Evolutionary conservation across 371 early-diverging fungal species (phyloP).

Genomic region (Rhizopus microsporus): DNA sequence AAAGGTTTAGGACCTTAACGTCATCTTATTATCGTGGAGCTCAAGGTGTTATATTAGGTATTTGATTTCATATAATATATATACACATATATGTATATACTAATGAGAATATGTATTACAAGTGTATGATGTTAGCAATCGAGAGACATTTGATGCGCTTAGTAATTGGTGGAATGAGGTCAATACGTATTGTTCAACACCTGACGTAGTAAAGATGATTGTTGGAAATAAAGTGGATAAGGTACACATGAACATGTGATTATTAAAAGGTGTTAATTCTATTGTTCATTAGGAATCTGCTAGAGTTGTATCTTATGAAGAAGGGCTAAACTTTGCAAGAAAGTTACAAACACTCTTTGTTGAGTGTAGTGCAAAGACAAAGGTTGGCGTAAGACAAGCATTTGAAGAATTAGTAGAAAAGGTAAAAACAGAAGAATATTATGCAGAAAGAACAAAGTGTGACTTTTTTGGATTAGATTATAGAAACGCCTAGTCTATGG

Average conservation of each 20-base stretch:
- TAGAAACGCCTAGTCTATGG: slow-evolving; percentile 81
- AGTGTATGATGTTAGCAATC: slow-evolving; percentile 97
- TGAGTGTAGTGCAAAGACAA: slow-evolving; percentile 83
- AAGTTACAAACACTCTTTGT: slow-evolving; percentile 88
- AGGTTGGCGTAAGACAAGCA: slow-evolving; percentile 22
- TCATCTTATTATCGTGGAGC: slow-evolving; percentile 99
- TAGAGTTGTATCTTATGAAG: slow-evolving; percentile 82
- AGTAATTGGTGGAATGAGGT: slow-evolving; percentile 94
- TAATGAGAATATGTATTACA: not conserved
- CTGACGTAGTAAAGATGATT: slow-evolving; percentile 93
- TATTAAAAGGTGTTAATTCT: not conserved
- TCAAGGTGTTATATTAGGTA: slow-evolving; percentile 96
- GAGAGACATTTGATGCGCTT: slow-evolving; percentile 91
- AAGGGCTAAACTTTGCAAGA: slow-evolving; percentile 88
- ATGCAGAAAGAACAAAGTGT: not conserved
- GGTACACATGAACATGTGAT: slow-evolving; percentile 34
- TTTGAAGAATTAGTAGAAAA: slow-evolving; percentile 20
- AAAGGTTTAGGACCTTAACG: slow-evolving; percentile 99
- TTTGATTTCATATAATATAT: slow-evolving; percentile 1
- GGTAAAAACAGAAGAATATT: slow-evolving; percentile 7
- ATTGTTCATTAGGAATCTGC: slow-evolving; percentile 56
- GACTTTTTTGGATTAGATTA: slow-evolving; percentile 47
- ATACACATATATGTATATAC: not conserved
- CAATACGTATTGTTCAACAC: slow-evolving; percentile 85
- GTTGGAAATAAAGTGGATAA: slow-evolving; percentile 98